phyloP scores from a whole-genome alignment of 169 alveolate species.

The Eimeria sp. region DNA sequence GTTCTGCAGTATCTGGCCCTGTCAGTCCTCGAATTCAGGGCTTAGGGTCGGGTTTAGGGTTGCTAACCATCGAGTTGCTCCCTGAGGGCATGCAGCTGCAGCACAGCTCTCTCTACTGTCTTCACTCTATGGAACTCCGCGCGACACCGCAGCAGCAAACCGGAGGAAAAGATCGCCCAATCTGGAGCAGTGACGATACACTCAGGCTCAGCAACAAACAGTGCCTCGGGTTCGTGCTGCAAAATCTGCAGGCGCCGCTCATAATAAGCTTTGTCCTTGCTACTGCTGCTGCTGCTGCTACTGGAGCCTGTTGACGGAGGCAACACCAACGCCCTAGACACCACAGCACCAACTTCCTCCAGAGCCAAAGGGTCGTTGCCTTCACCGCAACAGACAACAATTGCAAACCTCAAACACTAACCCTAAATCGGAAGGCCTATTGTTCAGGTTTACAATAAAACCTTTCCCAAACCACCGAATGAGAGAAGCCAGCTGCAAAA shows the following conservation, averaged over 20 bases:
- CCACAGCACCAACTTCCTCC: slow-evolving; percentile 83
- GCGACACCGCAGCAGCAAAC: slow-evolving; percentile 82
- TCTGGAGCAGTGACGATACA: slow-evolving; percentile 73
- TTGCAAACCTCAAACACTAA: neutral
- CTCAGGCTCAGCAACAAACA: slow-evolving; percentile 22
- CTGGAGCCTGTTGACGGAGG: slow-evolving; percentile 17
- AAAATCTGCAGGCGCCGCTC: neutral
- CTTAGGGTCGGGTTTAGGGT: neutral
- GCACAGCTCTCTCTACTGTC: slow-evolving; percentile 84
- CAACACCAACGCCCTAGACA: slow-evolving; percentile 69
- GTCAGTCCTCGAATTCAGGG: neutral
- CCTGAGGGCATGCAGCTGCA: slow-evolving; percentile 84
- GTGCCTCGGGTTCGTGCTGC: neutral
- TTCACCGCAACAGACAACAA: neutral
- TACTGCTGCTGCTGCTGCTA: slow-evolving; percentile 51
- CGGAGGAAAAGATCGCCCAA: slow-evolving; percentile 84
- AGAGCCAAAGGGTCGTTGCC: slow-evolving; percentile 78
- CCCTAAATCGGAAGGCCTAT: too few species aligned
- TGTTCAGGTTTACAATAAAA: too few species aligned
- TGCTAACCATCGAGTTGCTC: slow-evolving; percentile 82
- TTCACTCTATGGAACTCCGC: slow-evolving; percentile 83
- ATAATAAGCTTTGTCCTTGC: neutral
- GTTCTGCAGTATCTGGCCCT: neutral
- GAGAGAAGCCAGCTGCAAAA: too few species aligned
- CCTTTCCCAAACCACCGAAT: too few species aligned